Base-by-base conservation (phyloP, 768 basidiomycete genomes). In the Mrakia hoshinonis region DNA sequence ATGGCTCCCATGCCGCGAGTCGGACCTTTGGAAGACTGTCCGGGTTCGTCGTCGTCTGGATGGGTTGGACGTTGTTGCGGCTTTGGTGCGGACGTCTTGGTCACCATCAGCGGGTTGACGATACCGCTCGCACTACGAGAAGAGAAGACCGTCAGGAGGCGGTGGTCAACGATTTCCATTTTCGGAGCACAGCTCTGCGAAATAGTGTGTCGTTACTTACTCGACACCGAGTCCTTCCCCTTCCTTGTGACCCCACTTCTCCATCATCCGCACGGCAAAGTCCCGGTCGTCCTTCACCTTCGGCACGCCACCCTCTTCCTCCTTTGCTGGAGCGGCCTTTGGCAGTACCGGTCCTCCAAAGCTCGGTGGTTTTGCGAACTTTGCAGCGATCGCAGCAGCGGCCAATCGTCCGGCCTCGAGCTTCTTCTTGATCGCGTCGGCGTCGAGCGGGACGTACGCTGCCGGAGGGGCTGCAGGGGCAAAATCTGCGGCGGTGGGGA, bases 211-310 rank as follows among this genome's bases (percentile, higher is more conserved):
- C n/a, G n/a, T n/a, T 29, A 60, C 72, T 49, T 24, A 73, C 72
- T 90, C 86, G 0, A 85, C 87, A 43, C 95, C 95, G 1, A 97
- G 84, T 12, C 94, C 94, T 80, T 92, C 88, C 1, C 95, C 95
- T 78, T 91, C 91, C 78, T 90, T 89, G 78, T 96, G 92, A 0
- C 94, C 94, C 90, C 90, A 94, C 81, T 93, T 96, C 3, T 90
- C 90, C 70, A 72, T 72, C 64, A 72, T 66, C 29, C 70, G 38
- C 1, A 34, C 36, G 3, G 70, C 70, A 48, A 72, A 72, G 39
- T 72, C 70, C 13, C 70, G 26, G 43, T 43, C 54, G 58, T 72
- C 70, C 46, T 61, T 61, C 31, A 11, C 3, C 47, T 67, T 64
- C 13, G 58, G 52, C 54, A 58, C 51, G 20, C 64, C 31, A 4